These are phyloP conservation scores for Helicostylum pulchrum DNA, from an alignment of 192 early-diverging fungal genomes.

Conservation along the genomic window DNA sequence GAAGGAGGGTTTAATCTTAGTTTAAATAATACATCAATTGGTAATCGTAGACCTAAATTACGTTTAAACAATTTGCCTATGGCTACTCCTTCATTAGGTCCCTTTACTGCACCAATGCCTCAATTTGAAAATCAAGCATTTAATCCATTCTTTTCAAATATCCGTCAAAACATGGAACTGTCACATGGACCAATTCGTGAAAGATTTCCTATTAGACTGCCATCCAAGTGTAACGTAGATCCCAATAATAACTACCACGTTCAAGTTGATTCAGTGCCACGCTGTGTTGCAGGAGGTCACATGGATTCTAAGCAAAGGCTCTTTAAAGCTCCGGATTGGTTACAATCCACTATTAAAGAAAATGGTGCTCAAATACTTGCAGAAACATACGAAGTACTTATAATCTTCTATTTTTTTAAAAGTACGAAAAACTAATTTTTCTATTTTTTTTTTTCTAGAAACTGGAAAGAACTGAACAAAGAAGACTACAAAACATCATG, in stretches of 20 bases:
- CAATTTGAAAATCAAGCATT: conserved; percentile 52
- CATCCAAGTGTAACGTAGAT: conserved; percentile 37
- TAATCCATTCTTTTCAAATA: conserved; percentile 60
- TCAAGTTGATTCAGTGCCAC: conserved; percentile 7
- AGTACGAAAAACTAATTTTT: conserved; percentile 14
- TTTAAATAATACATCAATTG: not conserved
- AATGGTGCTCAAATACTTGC: conserved; percentile 27
- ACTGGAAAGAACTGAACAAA: conserved; percentile 65
- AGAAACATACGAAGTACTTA: conserved; percentile 29
- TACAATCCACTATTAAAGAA: conserved; percentile 17
- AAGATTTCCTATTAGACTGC: conserved; percentile 51
- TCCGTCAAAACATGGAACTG: conserved; percentile 59
- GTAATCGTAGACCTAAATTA: conserved; percentile 6
- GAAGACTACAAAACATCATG: conserved; percentile 69
- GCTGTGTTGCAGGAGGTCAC: conserved; percentile 23
- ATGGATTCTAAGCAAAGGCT: not conserved
- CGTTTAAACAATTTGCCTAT: conserved; percentile 28
- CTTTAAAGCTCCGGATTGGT: conserved; percentile 22
- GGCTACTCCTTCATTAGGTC: conserved; percentile 29
- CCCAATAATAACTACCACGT: not conserved
- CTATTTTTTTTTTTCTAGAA: conserved; percentile 36
- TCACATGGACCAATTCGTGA: conserved; percentile 51
- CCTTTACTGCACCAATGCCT: conserved; percentile 53
- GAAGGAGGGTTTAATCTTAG: no score
- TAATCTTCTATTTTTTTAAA: no score